Evolutionary conservation across 768 basidiomycete species (phyloP), one percentile per base, ranked within the genome.

Genomic region (Suillus subaureus): DNA sequence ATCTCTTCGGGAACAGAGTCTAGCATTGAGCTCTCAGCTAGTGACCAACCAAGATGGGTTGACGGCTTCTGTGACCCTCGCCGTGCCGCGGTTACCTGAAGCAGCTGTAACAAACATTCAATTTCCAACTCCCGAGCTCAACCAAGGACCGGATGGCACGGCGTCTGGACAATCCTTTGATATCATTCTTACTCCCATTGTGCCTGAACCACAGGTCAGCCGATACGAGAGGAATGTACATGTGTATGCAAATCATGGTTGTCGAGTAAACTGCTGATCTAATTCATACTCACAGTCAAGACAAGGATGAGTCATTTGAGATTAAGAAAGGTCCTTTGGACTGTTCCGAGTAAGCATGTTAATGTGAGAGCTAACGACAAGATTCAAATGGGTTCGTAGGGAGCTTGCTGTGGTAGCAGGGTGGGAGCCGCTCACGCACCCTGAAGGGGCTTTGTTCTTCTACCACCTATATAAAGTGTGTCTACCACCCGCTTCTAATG

Each of bases 361-460:
- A 13, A 6, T 26, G 13, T 15, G 15, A 49, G 23, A 49, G 49
- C 23, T 13, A 15, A 6, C 3, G 13, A 49, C 23, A 5, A 15
- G 23, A 49, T 49, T 49, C 12, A 49, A 23, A 49, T 47, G n/a
- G 11, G 11, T 12, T 47, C 49, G 13, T 26, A 49, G 49, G 49
- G 49, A 49, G 49, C 49, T 49, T 26, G 49, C 6, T 49, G 23
- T 15, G 13, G 23, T 49, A 15, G 23, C 6, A 26, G 49, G 49
- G 2, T 49, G 49, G 49, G 49, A 49, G 49, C 23, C 49, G 23
- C 49, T 49, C 23, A 49, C 49, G 49, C 87, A 87, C 70, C 85
- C 86, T 0, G 86, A 88, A 74, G 87, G 87, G 4, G 80, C 79
- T 15, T 76, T 81, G n/a, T 88, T 87, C 69, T 87, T 85, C 65